Evolutionary conservation across 805 yeast genomes (phyloP).

Genomic region (Cyberlindnera americana): DNA sequence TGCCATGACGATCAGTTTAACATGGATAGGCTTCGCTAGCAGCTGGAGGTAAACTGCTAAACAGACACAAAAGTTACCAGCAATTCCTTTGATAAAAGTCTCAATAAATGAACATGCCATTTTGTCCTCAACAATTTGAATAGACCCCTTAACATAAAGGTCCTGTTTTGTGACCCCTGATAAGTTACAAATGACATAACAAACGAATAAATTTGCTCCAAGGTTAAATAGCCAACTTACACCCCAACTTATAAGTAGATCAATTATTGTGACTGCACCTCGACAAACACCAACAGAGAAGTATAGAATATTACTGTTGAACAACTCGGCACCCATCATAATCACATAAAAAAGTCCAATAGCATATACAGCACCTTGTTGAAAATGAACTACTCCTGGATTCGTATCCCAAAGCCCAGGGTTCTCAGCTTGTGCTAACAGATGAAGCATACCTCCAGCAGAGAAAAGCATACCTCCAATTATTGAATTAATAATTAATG

Average conservation of each 20-base stretch:
- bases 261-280: conserved; percentile 65
- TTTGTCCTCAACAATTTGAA: conserved; percentile 39
- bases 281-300: conserved; percentile 66
- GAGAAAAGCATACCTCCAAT: conserved; percentile 69
- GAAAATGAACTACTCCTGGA: conserved; percentile 49
- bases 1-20: conserved; percentile 57
- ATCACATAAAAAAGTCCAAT: conserved; percentile 75
- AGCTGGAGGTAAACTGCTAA: conserved; percentile 74
- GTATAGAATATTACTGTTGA: conserved; percentile 69
- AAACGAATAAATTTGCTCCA: conserved; percentile 60
- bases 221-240: conserved; percentile 67
- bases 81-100: conserved; percentile 65
- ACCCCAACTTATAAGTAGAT: conserved; percentile 60
- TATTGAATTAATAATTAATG: conserved; percentile 58
- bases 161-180: conserved; percentile 46
- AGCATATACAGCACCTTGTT: conserved; percentile 64
- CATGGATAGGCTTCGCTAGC: conserved; percentile 78
- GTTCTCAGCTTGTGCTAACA: conserved; percentile 50
- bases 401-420: conserved; percentile 38
- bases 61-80: conserved; percentile 75
- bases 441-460: conserved; percentile 69
- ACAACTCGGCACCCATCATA: conserved; percentile 70
- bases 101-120: conserved; percentile 51
- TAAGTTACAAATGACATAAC: conserved; percentile 57
- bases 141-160: conserved; percentile 45